Base-by-base conservation (phyloP, 257 asterid genomes). In the Plantago ovata region DNA sequence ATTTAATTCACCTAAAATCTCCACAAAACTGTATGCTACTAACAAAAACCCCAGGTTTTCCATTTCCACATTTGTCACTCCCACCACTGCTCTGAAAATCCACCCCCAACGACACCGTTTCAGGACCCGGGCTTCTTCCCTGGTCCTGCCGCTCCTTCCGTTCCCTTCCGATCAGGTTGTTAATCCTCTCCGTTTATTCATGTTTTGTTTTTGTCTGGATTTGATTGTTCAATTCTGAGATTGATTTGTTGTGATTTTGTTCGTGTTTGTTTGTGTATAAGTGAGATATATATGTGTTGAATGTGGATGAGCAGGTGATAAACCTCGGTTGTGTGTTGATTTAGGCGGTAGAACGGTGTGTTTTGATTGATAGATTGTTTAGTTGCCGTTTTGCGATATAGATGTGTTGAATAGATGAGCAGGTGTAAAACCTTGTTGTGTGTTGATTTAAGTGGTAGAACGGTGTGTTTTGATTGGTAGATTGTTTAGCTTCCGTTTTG, bases 81-180 rank as follows among this genome's bases (percentile, higher is more conserved):
- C 9, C 51, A n/a, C 8, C 51, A 1, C 13, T 51, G 62, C 66
- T 0, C 64, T 59, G 58, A 59, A 41, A 19, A 59, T 61, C 41
- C 40, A 52, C 19, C 36, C 10, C 9, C 46, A 53, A 19, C 69
- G 76, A 14, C 68, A 70, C 61, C 70, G 72, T 58, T 69, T 66
- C 13, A 48, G 13, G 59, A 18, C 43, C 16, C 72, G 20, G 20
- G 77, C 75, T 0, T 63, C 71, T 15, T 72, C 77, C 0, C 32
- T 66, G 10, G 69, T 75, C 9, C 76, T 76, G 18, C 79, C 78
- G n/a, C 71, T 76, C 38, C 82, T 76, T 50, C 82, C 82, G 10
- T 79, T 79, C 66, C 76, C 82, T 9, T 33, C 45, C 53, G 72
- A 76, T 47, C 83, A 80, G 81, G 86, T 74, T 38, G 52, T n/a